Evolutionary conservation across 2,329 filamentous ascomycete species (phyloP), one percentile per base, ranked within the genome.

Genomic region (Raffaelea deltoideospora): DNA sequence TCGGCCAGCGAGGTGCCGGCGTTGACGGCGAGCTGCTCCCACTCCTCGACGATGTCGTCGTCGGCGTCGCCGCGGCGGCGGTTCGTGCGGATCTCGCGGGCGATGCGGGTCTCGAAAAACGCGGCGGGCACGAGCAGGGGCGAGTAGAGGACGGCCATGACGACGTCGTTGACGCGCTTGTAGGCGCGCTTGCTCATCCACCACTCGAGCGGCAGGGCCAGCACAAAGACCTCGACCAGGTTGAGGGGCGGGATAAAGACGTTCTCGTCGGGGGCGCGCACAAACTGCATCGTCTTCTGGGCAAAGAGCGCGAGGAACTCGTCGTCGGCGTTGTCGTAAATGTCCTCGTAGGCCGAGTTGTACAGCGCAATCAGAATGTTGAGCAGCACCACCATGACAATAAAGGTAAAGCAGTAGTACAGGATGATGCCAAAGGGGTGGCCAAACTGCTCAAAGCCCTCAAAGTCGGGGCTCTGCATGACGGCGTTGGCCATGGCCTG

Each of bases 241-340:
- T 98, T 98, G 58, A 98, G 82, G 0, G 90, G 90, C 1, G 90
- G 78, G 50, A 98, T 94, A 59, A 90, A 98, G 38, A 98, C 90
- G 48, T 98, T 98, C 56, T 98, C 90, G 49, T 98, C 90, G 0
- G 90, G 90, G 0, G 90, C 90, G 34, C 90, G 83, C 15, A 96
- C 84, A 50, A 95, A 98, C 50, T 93, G 86, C 70, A 96, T 84
- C 0, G 90, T 95, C 59, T 94, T 94, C 47, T 92, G 82, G 0
- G 84, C 72, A 58, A 94, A 95, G 4, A 96, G 71, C 0, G 86
- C 88, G 54, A 98, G 77, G 58, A 86, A 98, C 56, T 98, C 90
- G 55, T 98, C 90, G 45, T 85, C 80, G 5, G 90, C 86, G 51
- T 98, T 87, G 32, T 82, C 78, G 49, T 87, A 92, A 41, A 95